Evolutionary conservation across 805 yeast genomes (phyloP), one percentile per base, ranked within the genome.

Genomic region (Candida pseudoglaebosa): DNA sequence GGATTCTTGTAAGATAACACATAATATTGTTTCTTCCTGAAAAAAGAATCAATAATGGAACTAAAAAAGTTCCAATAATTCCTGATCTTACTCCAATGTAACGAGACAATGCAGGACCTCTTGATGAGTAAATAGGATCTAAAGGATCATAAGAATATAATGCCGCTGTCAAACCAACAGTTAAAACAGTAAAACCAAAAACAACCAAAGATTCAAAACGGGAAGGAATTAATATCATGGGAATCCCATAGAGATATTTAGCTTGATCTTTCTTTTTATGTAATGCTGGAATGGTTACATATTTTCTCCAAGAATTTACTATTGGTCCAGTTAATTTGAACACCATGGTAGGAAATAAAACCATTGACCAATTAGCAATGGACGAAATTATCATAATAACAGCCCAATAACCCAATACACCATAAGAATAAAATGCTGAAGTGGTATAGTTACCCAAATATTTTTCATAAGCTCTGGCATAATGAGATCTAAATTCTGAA

Each of bases 351-450:
- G 70, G 70, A 15, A 59, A 37, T 3, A 54, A 26, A 3, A 57
- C 17, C 39, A 59, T 63, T 31, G 59, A 33, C 71, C 71, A 65
- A 43, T 67, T 63, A 2, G 54, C 52, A 1, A 54, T 18, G 4
- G 61, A 52, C 1, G 57, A 64, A 2, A 54, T 10, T 0, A 40
- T 20, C 24, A 61, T 54, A 2, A 62, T 56, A 0, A 45, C 42
- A 3, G 48, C 39, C 73, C 73, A 68, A 41, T 53, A 68, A 4
- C 48, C 18, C 2, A 57, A 50, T 29, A 65, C 32, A 34, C 49
- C 49, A 22, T 52, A 54, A 15, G 71, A 82, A 50, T 71, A 57
- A 42, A 57, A 64, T 20, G 74, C 63, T 2, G 80, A 71, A 16
- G 59, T 58, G 38, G 64, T 67, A 40, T 64, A 65, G 49, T 66